These are phyloP conservation scores for Fonsecaea monophora DNA, from an alignment of 2,329 filamentous ascomycete genomes.

Conservation along the genomic window DNA sequence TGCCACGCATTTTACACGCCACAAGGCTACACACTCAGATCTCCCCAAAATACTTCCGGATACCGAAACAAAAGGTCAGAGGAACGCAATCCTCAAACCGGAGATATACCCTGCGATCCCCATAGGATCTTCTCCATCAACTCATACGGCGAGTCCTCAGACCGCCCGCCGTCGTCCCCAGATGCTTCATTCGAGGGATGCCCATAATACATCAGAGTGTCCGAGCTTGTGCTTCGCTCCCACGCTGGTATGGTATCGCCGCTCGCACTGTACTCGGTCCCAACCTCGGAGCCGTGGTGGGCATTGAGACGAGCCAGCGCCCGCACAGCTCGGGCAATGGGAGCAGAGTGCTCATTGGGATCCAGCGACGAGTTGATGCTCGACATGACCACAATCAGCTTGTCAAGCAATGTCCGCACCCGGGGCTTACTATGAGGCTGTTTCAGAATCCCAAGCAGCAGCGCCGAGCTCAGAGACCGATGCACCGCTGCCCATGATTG, in stretches of 20 bases:
- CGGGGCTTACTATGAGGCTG: constrained; percentile 5
- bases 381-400: constrained; percentile 6
- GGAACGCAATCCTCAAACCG: background rate
- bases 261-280: background rate
- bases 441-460: constrained; percentile 22
- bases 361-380: constrained; percentile 13
- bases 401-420: constrained; percentile 9
- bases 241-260: background rate
- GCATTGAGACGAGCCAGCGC: constrained; percentile 11
- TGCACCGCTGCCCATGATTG: constrained; percentile 15
- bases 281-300: background rate
- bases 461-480: constrained; percentile 20
- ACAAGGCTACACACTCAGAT: background rate
- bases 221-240: background rate
- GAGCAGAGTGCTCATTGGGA: constrained; percentile 14
- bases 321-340: constrained; percentile 9
- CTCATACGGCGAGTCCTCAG: constrained; percentile 3
- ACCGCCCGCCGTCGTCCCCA: background rate
- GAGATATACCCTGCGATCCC: constrained; percentile 1
- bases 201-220: background rate
- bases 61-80: background rate
- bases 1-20: background rate
- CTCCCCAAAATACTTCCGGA: background rate
- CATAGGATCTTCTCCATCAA: constrained; percentile 3
- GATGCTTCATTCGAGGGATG: constrained; percentile 4